Conservation (phyloP, 306 rosid genomes). For the Corylus americana region DNA sequence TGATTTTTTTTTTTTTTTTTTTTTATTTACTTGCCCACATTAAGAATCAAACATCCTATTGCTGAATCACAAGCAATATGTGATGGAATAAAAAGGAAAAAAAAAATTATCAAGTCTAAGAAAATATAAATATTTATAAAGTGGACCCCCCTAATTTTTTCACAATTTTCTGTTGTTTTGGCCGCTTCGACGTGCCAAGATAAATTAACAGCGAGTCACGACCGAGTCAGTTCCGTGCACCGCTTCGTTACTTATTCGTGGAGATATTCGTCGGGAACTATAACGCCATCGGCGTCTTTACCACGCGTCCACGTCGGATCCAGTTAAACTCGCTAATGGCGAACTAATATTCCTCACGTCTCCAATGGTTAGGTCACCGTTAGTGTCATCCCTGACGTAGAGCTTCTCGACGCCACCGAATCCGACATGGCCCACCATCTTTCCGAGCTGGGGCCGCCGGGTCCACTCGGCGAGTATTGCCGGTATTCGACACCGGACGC, state of each 20-base stretch:
- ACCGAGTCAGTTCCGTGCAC: conserved; percentile 28
- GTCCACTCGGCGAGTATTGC: conserved; percentile 55
- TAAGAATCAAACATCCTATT: background rate
- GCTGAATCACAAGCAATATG: background rate
- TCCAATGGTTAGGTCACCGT: conserved; percentile 43
- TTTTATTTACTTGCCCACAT: too few relatives aligned
- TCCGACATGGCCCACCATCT: conserved; percentile 30
- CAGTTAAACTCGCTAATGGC: conserved; percentile 47
- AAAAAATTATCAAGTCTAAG: background rate
- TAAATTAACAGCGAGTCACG: conserved; percentile 28
- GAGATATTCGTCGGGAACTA: conserved; percentile 30
- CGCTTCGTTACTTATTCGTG: conserved; percentile 1
- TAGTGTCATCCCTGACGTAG: conserved; percentile 46
- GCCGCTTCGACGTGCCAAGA: conserved; percentile 16
- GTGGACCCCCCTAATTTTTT: background rate
- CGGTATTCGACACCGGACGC: conserved; percentile 55
- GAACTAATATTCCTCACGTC: conserved; percentile 52
- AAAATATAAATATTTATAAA: background rate
- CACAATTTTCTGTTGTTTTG: background rate
- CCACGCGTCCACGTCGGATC: conserved; percentile 40
- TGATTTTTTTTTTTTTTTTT: background rate
- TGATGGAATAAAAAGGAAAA: background rate
- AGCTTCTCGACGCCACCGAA: conserved; percentile 47
- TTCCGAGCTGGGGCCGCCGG: conserved; percentile 46
- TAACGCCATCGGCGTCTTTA: conserved; percentile 57